Base-by-base conservation (phyloP, 345 rosid species). In the Jatropha curcas region DNA sequence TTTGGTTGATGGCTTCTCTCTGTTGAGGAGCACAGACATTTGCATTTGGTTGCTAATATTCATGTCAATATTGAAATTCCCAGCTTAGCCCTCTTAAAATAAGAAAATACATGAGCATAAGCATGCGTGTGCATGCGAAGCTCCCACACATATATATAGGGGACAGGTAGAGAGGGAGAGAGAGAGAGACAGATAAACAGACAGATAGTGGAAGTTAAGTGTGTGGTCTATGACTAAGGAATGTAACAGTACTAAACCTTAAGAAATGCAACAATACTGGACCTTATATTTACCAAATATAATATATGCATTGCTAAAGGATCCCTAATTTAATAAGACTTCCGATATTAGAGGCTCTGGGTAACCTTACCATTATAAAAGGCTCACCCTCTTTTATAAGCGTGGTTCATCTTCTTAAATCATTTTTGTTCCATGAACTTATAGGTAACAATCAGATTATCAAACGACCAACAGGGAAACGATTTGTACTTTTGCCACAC, bases 61-160 rank as follows among this genome's bases (percentile, higher is more conserved):
- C 55, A 66, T 22, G 34, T 58, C 22, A 48, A 71, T 19, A 66
- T 66, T 59, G 63, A 48, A 37, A 28, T 65, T 53, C 41, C 45
- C 7, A 55, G 31, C 64, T 39, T 17, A 16, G 62, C 14, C 71
- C 71, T 65, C 9, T 58, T 6, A 33, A 28, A 37, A 68, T 22
- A 53, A 39, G 45, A 16, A 33, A 57, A 57, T 25, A 35, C 48
- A 52, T 39, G 64, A 9, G 33, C 22, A 58, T 30, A 28, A 30
- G 16, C 35, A 37, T 48, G 16, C 35, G 24, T 48, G 28, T 9
- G 45, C 45, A 52, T 20, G 25, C 8, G 7, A 20, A 28, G 24
- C 13, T 7, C 46, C 60, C 17, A 2, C 60, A 25, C 12, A 11
- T 27, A 56, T 12, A 25, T 11, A 25, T 6, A 33, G 24, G 30